Base-by-base conservation (phyloP, 176 grass and related monocot species). In the Lolium multiflorum region DNA sequence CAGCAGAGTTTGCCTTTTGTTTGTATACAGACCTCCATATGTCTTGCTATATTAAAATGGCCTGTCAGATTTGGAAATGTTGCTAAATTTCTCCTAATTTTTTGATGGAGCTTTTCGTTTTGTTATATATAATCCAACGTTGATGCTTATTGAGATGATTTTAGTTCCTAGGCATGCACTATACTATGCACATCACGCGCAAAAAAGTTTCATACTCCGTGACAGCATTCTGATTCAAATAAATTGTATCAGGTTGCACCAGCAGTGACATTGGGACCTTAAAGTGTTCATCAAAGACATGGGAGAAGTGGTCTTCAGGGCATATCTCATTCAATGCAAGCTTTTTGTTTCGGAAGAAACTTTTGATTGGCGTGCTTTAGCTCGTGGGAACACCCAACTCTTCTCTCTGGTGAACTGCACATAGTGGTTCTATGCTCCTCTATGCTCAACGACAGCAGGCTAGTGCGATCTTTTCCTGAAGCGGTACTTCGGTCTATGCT, bases 371-470 rank as follows among this genome's bases (percentile, higher is more conserved):
- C 31, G 74, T 71, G 72, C 83, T 71, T 60, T 90, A 83, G 82
- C 88, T 91, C 21, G 77, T 93, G 82, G 86, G 62, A 86, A 88
- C 89, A 91, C 74, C 68, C 81, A 81, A 84, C 84, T 91, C 79
- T 76, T 52, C 66, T 91, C 93, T 88, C 90, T 89, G 65, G 82
- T 93, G 80, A 95, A 98, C 87, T 95, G 72, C 90, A 98, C 93
- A 89, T 95, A 98, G 89, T 48, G 20, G 47, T 37, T 81, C 28
- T 83, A 82, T 86, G 72, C 85, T 82, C 43, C 81, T 89, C 37
- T 79, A 92, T 94, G 87, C 89, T 82, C 60, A 74, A 75, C 25
- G 87, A 72, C 65, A 91, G 81, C 86, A 90, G 91, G 86, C 88
- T 74, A 54, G 72, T 87, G 86, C 26, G 43, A 85, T 78, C 85